Evolutionary conservation across 805 yeast species (phyloP), one percentile per base, ranked within the genome.

Genomic region (Starmerella tilneyi): DNA sequence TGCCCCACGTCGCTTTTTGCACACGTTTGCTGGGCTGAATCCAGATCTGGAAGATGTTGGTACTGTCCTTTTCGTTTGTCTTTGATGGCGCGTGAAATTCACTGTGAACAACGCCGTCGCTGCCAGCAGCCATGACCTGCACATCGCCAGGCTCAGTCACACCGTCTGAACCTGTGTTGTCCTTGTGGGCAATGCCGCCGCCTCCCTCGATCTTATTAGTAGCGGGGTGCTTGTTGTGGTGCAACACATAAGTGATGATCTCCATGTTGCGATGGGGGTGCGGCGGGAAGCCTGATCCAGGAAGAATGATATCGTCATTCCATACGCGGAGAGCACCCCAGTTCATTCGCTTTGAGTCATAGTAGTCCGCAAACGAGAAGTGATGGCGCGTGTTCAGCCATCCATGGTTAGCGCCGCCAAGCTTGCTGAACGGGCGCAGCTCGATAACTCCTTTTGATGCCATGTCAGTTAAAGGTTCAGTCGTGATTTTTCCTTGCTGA

Each of bases 201-300:
- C 52, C 52, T 15, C 53, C 53, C 33, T 50, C 51, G 19, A 38
- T 22, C n/a, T 30, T 41, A 24, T 29, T 20, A 6, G 49, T 48
- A 12, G 37, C 47, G 9, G 52, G 52, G 41, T 48, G 52, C 12
- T 21, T 17, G 37, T 48, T 48, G 7, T 23, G 45, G 24, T 22
- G 43, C 30, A 38, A 22, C n/a, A 50, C 38, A 33, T 27, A 50
- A 30, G 44, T 41, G 27, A 50, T 38, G 31, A 50, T 50, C 45
- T 50, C 53, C 53, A 50, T 50, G 29, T 23, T 35, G 19, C 51
- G 48, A 47, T 50, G 53, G 26, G 53, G 53, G 42, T 50, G 53
- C 16, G 53, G 43, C 12, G 48, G 51, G 53, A 50, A 50, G 23
- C 53, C 53, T 9, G 48, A 12, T 26, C 46, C 48, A 11, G 51